phyloP scores from a whole-genome alignment of 2,329 filamentous ascomycete genomes.

The Aspergillus sp. region DNA sequence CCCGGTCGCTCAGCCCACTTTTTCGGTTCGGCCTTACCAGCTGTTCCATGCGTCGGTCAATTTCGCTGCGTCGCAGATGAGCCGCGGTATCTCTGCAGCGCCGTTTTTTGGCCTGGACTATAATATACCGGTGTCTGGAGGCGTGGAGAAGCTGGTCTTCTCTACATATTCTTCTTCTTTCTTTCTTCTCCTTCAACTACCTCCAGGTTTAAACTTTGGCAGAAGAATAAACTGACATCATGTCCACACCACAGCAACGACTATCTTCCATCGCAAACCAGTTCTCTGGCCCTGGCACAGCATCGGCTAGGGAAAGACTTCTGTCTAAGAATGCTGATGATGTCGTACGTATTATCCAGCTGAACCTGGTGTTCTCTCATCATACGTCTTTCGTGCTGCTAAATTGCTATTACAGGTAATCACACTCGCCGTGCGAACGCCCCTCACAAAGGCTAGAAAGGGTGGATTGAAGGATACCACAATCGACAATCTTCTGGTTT shows the following conservation, averaged over 20 bases:
- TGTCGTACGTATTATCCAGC: constrained; percentile 25
- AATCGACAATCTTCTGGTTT: constrained; percentile 32
- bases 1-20: neutral
- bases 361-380: neutral
- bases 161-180: neutral
- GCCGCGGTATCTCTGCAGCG: neutral
- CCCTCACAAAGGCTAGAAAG: constrained; percentile 37
- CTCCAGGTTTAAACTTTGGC: neutral
- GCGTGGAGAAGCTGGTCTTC: neutral
- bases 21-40: neutral
- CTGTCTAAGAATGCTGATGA: constrained; percentile 34
- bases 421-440: constrained; percentile 34
- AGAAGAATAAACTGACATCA: constrained; percentile 9
- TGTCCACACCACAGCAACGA: constrained; percentile 36
- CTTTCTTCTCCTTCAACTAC: neutral
- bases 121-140: neutral
- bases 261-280: constrained; percentile 39
- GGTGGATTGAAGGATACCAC: constrained; percentile 36
- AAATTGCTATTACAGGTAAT: constrained; percentile 25
- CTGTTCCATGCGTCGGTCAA: neutral
- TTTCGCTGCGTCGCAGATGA: neutral
- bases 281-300: constrained; percentile 24
- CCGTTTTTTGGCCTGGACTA: neutral
- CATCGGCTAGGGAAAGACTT: constrained; percentile 25
- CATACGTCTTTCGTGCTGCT: neutral